These are phyloP conservation scores for Lentinula sp. DNA, from an alignment of 768 basidiomycete species.

Conservation along the genomic window DNA sequence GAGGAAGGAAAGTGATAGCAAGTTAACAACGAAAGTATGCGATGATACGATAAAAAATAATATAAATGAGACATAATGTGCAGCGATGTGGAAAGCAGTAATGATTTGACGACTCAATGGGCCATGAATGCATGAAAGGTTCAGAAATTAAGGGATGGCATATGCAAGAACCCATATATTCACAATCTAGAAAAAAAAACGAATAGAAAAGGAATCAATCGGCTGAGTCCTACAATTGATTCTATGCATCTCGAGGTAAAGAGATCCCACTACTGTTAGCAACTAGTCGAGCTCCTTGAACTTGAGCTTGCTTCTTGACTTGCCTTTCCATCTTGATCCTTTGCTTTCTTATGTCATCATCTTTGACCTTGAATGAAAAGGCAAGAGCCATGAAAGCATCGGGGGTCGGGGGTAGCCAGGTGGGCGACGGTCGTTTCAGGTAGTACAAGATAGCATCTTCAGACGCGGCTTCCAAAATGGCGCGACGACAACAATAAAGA, in stretches of 20 bases:
- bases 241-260: constrained; percentile 1
- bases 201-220: neutral
- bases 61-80: neutral
- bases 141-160: neutral
- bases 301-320: constrained; percentile 52
- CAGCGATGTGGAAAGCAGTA: neutral
- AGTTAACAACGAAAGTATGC: neutral
- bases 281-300: neutral
- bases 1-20: neutral
- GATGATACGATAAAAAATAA: neutral
- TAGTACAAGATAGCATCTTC: constrained; percentile 41
- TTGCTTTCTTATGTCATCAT: constrained; percentile 74
- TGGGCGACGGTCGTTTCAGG: constrained; percentile 45
- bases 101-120: neutral
- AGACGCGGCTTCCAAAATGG: constrained; percentile 44
- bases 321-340: constrained; percentile 72
- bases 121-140: too few species aligned
- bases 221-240: neutral
- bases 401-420: constrained; percentile 50
- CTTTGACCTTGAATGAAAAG: constrained; percentile 65
- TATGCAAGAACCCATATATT: neutral
- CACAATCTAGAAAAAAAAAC: neutral
- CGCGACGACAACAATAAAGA: constrained; percentile 52
- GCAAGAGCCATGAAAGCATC: constrained; percentile 61
- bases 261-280: constrained; percentile 4